Conservation (phyloP, 169 alveolate species). For the Cryptosporidium ryanae region DNA sequence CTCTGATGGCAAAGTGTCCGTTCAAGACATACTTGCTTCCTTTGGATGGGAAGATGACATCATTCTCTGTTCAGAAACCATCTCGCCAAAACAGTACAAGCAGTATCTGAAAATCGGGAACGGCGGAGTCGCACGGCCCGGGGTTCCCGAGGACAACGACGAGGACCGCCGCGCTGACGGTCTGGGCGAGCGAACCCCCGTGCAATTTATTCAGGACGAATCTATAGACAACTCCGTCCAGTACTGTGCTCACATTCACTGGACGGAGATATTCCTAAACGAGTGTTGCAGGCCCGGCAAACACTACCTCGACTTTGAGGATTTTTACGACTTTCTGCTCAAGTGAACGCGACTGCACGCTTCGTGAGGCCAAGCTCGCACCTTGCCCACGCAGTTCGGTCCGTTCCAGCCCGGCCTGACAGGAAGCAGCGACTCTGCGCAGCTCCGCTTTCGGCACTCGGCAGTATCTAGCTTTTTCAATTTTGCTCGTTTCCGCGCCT, state of each 20-base stretch:
- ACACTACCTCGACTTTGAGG: conserved; percentile 59
- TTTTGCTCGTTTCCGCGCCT: too few relatives aligned
- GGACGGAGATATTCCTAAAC: conserved; percentile 72
- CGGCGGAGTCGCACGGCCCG: too few relatives aligned
- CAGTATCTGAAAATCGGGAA: conserved; percentile 47
- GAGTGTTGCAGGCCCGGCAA: conserved; percentile 71
- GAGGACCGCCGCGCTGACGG: too few relatives aligned
- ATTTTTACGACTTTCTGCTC: conserved; percentile 54
- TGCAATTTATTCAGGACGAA: conserved; percentile 1
- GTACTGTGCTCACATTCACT: conserved; percentile 73
- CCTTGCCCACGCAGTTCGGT: too few relatives aligned
- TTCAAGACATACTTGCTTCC: conserved; percentile 68
- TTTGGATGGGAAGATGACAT: conserved; percentile 75
- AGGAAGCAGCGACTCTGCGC: too few relatives aligned
- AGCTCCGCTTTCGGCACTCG: too few relatives aligned
- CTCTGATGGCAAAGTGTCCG: conserved; percentile 73
- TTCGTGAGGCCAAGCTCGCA: too few relatives aligned
- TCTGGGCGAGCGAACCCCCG: not conserved
- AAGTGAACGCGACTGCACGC: too few relatives aligned
- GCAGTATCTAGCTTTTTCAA: too few relatives aligned
- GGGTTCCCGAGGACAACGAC: too few relatives aligned
- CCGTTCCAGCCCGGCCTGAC: too few relatives aligned
- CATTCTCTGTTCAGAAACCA: conserved; percentile 65
- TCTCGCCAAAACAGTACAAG: conserved; percentile 56
- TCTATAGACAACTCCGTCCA: conserved; percentile 21